Conservation (phyloP, 1,139 yeast genomes). For the Pneumocystis murina region DNA sequence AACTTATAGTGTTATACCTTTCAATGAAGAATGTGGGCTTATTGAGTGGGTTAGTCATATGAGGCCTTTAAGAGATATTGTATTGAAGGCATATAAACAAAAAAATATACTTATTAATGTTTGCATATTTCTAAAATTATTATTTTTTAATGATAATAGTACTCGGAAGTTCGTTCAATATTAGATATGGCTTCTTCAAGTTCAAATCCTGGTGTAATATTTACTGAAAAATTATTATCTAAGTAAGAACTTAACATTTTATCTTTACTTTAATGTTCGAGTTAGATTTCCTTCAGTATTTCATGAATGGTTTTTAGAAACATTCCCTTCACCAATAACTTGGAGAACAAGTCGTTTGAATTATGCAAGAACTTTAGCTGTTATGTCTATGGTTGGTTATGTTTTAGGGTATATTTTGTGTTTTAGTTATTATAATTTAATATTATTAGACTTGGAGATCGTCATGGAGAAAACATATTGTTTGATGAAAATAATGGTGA, state of each 20-base stretch:
- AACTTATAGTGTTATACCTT: slow-evolving; percentile 79
- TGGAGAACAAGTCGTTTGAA: slow-evolving; percentile 74
- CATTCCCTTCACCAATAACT: slow-evolving; percentile 72
- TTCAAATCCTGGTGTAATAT: slow-evolving; percentile 11
- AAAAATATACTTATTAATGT: slow-evolving; percentile 20
- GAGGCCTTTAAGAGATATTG: slow-evolving; percentile 58
- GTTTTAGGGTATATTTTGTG: slow-evolving; percentile 37
- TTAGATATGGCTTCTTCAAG: slow-evolving; percentile 9
- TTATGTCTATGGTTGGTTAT: slow-evolving; percentile 95
- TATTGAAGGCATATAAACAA: slow-evolving; percentile 31
- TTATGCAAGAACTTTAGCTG: slow-evolving; percentile 73
- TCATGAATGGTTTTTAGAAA: slow-evolving; percentile 75
- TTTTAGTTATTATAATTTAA: background rate
- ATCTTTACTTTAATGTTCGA: background rate
- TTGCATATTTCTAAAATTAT: background rate
- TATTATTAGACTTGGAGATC: slow-evolving; percentile 49
- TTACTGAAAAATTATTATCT: slow-evolving; percentile 14
- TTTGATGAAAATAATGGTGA: slow-evolving; percentile 62
- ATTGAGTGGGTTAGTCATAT: slow-evolving; percentile 89
- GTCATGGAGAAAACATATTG: slow-evolving; percentile 86
- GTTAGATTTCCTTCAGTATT: slow-evolving; percentile 52
- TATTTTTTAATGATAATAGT: slow-evolving; percentile 4
- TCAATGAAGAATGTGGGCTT: slow-evolving; percentile 75
- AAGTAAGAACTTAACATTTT: slow-evolving; percentile 8
- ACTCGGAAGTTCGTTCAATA: slow-evolving; percentile 12